phyloP scores from a whole-genome alignment of 2,329 filamentous ascomycete species.

The Lasiodiplodia citricola region DNA sequence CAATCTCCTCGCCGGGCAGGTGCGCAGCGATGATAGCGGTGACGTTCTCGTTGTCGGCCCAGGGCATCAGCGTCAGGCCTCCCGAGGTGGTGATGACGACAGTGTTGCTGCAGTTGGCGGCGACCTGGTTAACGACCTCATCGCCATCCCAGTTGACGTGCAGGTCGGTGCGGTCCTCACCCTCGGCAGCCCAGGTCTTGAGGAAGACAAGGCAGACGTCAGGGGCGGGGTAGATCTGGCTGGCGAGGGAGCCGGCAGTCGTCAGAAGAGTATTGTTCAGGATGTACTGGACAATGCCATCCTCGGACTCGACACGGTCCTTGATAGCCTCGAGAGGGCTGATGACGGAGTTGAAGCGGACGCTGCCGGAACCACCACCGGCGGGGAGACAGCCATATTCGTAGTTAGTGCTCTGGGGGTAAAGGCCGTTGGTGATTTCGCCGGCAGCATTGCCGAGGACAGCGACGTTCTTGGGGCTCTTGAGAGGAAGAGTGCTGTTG shows the following conservation, averaged over 20 bases:
- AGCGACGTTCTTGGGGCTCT: conserved; percentile 54
- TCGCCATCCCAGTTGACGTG: conserved; percentile 48
- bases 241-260: conserved; percentile 28
- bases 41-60: conserved; percentile 49
- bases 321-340: conserved; percentile 51
- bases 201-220: conserved; percentile 63
- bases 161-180: conserved; percentile 47
- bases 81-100: conserved; percentile 55
- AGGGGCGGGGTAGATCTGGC: conserved; percentile 38
- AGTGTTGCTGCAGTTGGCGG: conserved; percentile 56
- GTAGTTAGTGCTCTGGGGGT: conserved; percentile 34
- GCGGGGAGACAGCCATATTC: conserved; percentile 51
- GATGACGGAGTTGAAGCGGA: conserved; percentile 45
- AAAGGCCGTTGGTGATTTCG: conserved; percentile 56
- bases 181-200: conserved; percentile 59
- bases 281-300: conserved; percentile 19
- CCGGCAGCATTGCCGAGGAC: conserved; percentile 58
- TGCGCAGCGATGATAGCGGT: conserved; percentile 36
- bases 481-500: conserved; percentile 57
- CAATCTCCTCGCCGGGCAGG: conserved; percentile 65
- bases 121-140: conserved; percentile 39
- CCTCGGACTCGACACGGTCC: conserved; percentile 18
- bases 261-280: conserved; percentile 26
- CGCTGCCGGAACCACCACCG: conserved; percentile 50
- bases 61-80: conserved; percentile 50